phyloP scores from a whole-genome alignment of 2,329 filamentous ascomycete genomes.

The Catunica adiposa region DNA sequence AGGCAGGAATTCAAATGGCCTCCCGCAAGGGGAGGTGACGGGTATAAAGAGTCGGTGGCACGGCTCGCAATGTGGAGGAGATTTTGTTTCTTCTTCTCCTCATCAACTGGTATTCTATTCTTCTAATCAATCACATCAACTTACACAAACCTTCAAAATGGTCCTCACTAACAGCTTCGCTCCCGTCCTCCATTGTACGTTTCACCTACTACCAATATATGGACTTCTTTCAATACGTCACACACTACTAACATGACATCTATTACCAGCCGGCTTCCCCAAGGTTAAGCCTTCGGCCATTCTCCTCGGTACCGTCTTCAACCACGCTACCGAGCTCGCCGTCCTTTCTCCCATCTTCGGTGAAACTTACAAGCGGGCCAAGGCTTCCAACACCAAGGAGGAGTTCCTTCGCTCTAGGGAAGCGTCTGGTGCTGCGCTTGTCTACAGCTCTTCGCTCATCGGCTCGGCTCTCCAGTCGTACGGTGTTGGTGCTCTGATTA shows the following conservation, averaged over 20 bases:
- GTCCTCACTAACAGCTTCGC: slow-evolving; percentile 12
- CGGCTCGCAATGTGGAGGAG: neutral
- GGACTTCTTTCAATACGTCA: neutral
- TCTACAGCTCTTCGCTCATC: slow-evolving; percentile 78
- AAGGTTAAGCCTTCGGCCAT: slow-evolving; percentile 96
- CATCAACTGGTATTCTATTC: neutral
- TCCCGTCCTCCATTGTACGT: slow-evolving; percentile 13
- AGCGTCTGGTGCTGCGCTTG: slow-evolving; percentile 68
- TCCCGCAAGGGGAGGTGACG: neutral
- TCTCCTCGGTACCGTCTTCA: slow-evolving; percentile 89
- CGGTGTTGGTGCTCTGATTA: slow-evolving; percentile 77
- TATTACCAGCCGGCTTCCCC: slow-evolving; percentile 30
- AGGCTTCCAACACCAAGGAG: slow-evolving; percentile 83
- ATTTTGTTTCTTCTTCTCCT: slow-evolving; percentile 3
- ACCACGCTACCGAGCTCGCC: slow-evolving; percentile 76
- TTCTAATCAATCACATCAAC: neutral
- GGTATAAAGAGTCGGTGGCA: neutral
- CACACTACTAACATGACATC: slow-evolving; percentile 1
- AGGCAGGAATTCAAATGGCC: neutral
- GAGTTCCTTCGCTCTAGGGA: slow-evolving; percentile 93
- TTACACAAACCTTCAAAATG: slow-evolving; percentile 9
- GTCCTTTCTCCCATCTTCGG: slow-evolving; percentile 83
- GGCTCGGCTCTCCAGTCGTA: slow-evolving; percentile 83
- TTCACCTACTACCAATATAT: neutral
- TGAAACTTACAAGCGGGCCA: slow-evolving; percentile 83